phyloP scores from a whole-genome alignment of 1,284 basidiomycete genomes.

The Laetiporus sulphureus region DNA sequence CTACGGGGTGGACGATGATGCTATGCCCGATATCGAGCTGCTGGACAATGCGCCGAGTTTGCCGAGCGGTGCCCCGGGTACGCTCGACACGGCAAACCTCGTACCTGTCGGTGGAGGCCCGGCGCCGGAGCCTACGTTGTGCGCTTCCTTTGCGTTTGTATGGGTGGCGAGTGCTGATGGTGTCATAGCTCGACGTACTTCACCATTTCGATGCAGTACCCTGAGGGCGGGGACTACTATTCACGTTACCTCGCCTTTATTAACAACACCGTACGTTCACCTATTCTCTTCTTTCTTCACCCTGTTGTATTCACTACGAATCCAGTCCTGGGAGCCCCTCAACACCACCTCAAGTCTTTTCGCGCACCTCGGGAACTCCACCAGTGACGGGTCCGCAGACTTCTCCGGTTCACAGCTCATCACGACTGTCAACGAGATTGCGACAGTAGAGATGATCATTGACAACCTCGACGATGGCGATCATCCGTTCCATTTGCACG shows the following conservation, averaged over 20 bases:
- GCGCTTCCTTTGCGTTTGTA: constrained; percentile 1
- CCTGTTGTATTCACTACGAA: too few species aligned
- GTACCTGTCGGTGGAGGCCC: constrained; percentile 20
- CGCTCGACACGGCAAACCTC: constrained; percentile 19
- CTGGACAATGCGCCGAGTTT: constrained; percentile 15
- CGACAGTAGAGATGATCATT: constrained; percentile 25
- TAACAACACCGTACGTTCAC: constrained; percentile 26
- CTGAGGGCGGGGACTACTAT: constrained; percentile 17
- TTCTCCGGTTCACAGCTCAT: constrained; percentile 22
- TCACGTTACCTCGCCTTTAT: constrained; percentile 33
- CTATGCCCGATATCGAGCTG: constrained; percentile 15
- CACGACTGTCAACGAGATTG: constrained; percentile 24
- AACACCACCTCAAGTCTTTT: constrained; percentile 22
- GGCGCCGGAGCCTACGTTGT: constrained; percentile 18
- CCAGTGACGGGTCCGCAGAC: constrained; percentile 15
- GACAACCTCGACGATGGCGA: constrained; percentile 33
- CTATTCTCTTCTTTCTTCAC: too few species aligned
- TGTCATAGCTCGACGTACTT: constrained; percentile 17
- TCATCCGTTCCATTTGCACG: constrained; percentile 39
- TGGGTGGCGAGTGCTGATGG: neutral
- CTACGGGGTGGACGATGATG: constrained; percentile 18
- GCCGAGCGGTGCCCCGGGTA: constrained; percentile 13
- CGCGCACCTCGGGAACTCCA: constrained; percentile 14
- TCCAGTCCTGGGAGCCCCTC: constrained; percentile 28
- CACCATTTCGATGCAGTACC: constrained; percentile 30